Base-by-base conservation (phyloP, 2,329 filamentous ascomycete species). In the Zarea fungicola region DNA sequence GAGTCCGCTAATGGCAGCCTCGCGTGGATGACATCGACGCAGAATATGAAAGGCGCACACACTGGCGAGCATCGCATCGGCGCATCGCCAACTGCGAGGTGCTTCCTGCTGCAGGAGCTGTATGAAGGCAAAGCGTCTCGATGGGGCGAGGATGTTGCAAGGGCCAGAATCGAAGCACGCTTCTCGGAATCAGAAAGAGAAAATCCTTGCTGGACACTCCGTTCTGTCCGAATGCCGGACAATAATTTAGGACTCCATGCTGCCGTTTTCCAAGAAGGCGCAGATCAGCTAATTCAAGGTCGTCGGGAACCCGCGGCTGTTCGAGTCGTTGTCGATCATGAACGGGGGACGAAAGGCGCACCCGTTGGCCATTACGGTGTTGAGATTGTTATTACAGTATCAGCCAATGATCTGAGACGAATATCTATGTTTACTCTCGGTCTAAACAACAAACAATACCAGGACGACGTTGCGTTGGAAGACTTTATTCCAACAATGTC, bases 111-210 rank as follows among this genome's bases (percentile, higher is more conserved):
- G 1, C 80, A 84, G 43, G 87, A 89, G 45, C 70, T 78, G 7
- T 92, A 92, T 58, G 87, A 95, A 61, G 84, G 83, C 22, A 91
- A 84, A 63, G 88, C 86, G 1, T 72, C 75, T 16, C 87, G 85
- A 52, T 84, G 89, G 67, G 82, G 83, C 23, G 92, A 97, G 66
- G 93, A 97, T 55, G 76, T 96, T 11, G 81, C 84, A 41, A 95
- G 92, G 68, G 90, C 91, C 8, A 83, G 85, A 55, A 82, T 96
- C 13, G 92, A 96, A 66, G 86, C 84, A 6, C 81, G 91, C 10
- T 96, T 95, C 60, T 72, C 87, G 1, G 90, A 96, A 62, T 65
- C 73, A n/a, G 89, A 96, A 69, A 81, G 91, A 51, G 89, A 96
- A 64, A 80, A 85, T 51, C 77, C 83, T 14, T 82, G 79, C 57